These are phyloP conservation scores for Aspergillus persii DNA, from an alignment of 2,329 filamentous ascomycete genomes.

Conservation along the genomic window DNA sequence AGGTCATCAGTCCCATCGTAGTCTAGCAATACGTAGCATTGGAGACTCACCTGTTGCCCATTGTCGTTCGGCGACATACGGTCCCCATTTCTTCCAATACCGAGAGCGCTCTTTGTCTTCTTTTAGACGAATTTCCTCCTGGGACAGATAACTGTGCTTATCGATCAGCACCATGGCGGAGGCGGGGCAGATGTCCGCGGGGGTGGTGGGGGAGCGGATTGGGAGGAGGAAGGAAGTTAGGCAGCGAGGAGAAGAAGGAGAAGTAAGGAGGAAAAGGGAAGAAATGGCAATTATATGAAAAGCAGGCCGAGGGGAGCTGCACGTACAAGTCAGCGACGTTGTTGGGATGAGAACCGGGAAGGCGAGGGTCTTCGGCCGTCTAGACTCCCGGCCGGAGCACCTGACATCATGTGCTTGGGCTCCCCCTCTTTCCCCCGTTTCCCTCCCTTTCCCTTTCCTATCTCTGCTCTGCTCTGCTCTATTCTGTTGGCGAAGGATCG, in stretches of 20 bases:
- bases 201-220: neutral
- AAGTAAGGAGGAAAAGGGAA: neutral
- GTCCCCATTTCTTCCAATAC: constrained; percentile 99
- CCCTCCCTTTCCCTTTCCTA: neutral
- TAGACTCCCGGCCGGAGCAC: neutral
- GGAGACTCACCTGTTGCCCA: constrained; percentile 77
- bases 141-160: constrained; percentile 79
- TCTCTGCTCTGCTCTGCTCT: neutral
- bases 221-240: neutral
- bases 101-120: constrained; percentile 78
- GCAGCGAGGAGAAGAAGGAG: neutral
- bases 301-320: no score
- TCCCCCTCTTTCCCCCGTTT: neutral
- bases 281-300: neutral
- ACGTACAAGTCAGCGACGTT: neutral
- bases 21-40: neutral
- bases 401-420: neutral
- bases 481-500: no score
- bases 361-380: neutral
- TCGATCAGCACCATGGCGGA: constrained; percentile 80
- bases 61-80: constrained; percentile 89
- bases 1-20: constrained; percentile 24
- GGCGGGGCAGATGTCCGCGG: neutral
- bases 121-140: constrained; percentile 86
- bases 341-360: neutral